Evolutionary conservation across 2,329 filamentous ascomycete species (phyloP).

Genomic region (Botrytis elliptica): DNA sequence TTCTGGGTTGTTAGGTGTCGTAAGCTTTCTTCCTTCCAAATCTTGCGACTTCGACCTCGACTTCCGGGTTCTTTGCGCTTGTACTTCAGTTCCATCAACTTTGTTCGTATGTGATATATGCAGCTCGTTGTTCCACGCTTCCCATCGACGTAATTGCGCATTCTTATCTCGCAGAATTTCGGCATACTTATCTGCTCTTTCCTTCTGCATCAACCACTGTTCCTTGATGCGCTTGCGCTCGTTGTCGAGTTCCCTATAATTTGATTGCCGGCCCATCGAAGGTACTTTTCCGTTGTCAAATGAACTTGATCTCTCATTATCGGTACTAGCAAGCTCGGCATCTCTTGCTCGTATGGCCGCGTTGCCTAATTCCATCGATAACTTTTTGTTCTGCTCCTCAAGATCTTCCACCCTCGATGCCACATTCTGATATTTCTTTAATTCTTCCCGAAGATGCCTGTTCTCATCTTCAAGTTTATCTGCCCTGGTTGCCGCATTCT

Average conservation of each 20-base stretch:
- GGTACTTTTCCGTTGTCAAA: not conserved
- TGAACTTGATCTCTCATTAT: slow-evolving; percentile 1
- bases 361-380: slow-evolving; percentile 26
- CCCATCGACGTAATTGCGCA: slow-evolving; percentile 5
- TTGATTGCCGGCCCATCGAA: not conserved
- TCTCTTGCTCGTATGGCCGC: slow-evolving; percentile 20
- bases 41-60: slow-evolving; percentile 5
- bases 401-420: slow-evolving; percentile 24
- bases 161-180: slow-evolving; percentile 2
- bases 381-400: slow-evolving; percentile 33
- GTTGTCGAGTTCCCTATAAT: slow-evolving; percentile 1
- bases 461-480: slow-evolving; percentile 28
- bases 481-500: slow-evolving; percentile 22
- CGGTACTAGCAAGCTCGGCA: not conserved
- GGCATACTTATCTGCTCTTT: slow-evolving; percentile 12
- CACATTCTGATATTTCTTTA: slow-evolving; percentile 25
- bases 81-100: not conserved
- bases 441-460: slow-evolving; percentile 27
- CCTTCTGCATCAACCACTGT: slow-evolving; percentile 18
- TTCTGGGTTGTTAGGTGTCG: not conserved
- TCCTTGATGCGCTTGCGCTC: slow-evolving; percentile 8
- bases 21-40: not conserved
- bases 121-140: not conserved
- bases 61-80: slow-evolving; percentile 5
- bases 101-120: not conserved